Evolutionary conservation across 768 basidiomycete species (phyloP).

Genomic region (Kwoniella botswanensis): DNA sequence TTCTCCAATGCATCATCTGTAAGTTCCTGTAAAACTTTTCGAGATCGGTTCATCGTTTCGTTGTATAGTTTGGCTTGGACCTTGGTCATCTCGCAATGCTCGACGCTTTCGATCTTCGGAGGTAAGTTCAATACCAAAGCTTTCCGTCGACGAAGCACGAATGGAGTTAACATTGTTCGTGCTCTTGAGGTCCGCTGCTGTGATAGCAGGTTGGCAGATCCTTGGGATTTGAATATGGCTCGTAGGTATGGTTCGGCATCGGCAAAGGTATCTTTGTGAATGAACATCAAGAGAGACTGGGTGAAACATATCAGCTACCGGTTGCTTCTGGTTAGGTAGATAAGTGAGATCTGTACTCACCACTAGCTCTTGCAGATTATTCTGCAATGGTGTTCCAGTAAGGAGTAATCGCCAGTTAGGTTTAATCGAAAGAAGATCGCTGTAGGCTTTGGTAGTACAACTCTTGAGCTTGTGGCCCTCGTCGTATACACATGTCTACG

Average conservation of each 20-base stretch:
- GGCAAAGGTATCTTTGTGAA: conserved; percentile 86
- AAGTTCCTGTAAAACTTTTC: conserved; percentile 65
- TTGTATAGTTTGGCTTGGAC: conserved; percentile 81
- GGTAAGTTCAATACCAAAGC: conserved; percentile 92
- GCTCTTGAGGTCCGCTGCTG: conserved; percentile 92
- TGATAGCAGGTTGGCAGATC: conserved; percentile 87
- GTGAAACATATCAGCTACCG: not conserved
- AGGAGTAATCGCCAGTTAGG: conserved; percentile 89
- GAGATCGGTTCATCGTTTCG: conserved; percentile 81
- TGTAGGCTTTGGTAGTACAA: conserved; percentile 95
- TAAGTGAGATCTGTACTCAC: conserved; percentile 44
- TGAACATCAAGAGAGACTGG: conserved; percentile 97
- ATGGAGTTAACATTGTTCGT: conserved; percentile 99
- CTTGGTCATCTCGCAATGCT: conserved; percentile 91
- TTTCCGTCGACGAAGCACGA: conserved; percentile 94
- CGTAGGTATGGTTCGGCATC: conserved; percentile 76
- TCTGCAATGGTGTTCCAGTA: conserved; percentile 90
- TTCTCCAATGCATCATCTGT: conserved; percentile 53
- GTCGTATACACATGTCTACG: conserved; percentile 88
- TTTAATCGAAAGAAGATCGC: conserved; percentile 79
- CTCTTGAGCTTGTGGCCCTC: conserved; percentile 98
- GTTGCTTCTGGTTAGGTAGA: not conserved
- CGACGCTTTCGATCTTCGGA: conserved; percentile 87
- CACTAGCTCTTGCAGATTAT: conserved; percentile 63
- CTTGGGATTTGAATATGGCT: conserved; percentile 90